Conservation (phyloP, 495 filamentous ascomycete species). For the Tuber aestivum region DNA sequence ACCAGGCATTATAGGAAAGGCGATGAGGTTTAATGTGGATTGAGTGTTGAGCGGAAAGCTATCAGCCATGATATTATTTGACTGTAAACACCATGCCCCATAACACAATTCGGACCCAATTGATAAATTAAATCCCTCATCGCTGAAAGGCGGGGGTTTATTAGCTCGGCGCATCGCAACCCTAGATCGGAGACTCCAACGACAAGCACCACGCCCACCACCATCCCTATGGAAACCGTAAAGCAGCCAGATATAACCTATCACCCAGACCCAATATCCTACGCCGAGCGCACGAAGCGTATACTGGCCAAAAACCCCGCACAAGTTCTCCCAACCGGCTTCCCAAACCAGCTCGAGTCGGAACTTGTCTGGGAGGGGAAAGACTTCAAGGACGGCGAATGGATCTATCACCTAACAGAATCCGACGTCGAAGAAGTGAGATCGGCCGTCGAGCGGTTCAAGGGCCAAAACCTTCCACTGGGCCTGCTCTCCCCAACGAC, state of each 20-base stretch:
- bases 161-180: background rate
- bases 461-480: constrained; percentile 8
- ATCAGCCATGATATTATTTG: background rate
- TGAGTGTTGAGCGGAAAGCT: background rate
- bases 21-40: background rate
- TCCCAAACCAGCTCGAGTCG: constrained; percentile 17
- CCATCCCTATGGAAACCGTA: background rate
- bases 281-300: constrained; percentile 18
- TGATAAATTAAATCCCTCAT: background rate
- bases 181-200: background rate
- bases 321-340: constrained; percentile 16
- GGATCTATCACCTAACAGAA: constrained; percentile 22
- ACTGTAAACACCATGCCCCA: background rate
- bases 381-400: constrained; percentile 22
- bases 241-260: constrained; percentile 28
- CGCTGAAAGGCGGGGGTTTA: background rate
- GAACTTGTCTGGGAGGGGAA: constrained; percentile 29
- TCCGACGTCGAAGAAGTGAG: constrained; percentile 20
- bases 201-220: background rate
- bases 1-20: background rate
- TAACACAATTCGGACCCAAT: background rate
- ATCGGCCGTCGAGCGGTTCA: constrained; percentile 23
- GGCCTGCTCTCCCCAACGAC: constrained; percentile 29
- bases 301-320: background rate
- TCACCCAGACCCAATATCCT: constrained; percentile 17